Conservation (phyloP, 176 grass and related monocot genomes). For the Guadua angustifolia region DNA sequence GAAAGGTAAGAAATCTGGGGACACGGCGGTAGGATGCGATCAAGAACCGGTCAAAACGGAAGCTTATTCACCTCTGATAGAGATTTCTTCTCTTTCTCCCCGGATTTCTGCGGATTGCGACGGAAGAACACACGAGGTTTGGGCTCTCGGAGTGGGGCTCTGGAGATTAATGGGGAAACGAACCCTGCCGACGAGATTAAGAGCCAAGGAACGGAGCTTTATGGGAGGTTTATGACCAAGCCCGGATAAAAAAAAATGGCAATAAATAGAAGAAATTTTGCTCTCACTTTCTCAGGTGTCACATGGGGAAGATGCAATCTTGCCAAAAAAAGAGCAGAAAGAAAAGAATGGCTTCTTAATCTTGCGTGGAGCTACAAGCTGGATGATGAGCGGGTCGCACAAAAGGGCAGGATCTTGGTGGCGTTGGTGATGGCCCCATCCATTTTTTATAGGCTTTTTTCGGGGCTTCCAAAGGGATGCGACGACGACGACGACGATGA, state of each 20-base stretch:
- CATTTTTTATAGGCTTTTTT: constrained; percentile 40
- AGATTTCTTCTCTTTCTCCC: neutral
- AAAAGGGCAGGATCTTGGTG: constrained; percentile 58
- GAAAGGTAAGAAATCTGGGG: constrained; percentile 26
- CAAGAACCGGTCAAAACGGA: constrained; percentile 45
- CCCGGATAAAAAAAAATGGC: neutral
- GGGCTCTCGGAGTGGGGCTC: constrained; percentile 39
- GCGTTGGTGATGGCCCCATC: constrained; percentile 43
- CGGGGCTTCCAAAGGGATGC: constrained; percentile 25
- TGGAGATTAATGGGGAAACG: neutral
- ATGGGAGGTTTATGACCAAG: constrained; percentile 53
- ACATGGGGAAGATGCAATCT: constrained; percentile 50
- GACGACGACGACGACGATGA: constrained; percentile 16
- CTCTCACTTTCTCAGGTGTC: constrained; percentile 57
- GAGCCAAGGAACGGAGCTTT: constrained; percentile 43
- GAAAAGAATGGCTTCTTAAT: constrained; percentile 33
- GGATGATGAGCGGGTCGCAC: constrained; percentile 9
- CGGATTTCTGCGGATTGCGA: constrained; percentile 29
- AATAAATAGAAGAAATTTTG: constrained; percentile 13
- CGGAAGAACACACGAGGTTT: constrained; percentile 22
- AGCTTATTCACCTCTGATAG: constrained; percentile 27
- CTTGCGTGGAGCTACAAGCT: constrained; percentile 51
- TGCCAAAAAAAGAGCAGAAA: constrained; percentile 24
- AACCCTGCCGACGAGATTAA: constrained; percentile 30
- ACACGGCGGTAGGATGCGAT: neutral